Base-by-base conservation (phyloP, 257 asterid genomes). In the Ligustrum vulgare region DNA sequence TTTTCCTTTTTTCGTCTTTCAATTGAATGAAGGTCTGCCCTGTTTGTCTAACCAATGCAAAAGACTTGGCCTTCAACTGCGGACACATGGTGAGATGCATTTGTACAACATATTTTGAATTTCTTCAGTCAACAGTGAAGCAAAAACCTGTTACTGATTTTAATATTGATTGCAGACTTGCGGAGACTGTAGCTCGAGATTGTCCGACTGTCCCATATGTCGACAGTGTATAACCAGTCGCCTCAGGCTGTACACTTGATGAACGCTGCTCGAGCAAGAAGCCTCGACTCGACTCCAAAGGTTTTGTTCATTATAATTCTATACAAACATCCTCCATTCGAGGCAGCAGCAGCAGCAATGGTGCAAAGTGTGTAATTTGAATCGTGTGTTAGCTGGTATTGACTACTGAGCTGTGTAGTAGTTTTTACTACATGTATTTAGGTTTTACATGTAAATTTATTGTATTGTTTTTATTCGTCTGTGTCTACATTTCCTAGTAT, bases 151-250 rank as follows among this genome's bases (percentile, higher is more conserved):
- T 3, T 64, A 71, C 5, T 43, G 54, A 74, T 32, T 45, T 7
- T 32, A 6, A 62, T 70, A 36, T 76, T 74, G 76, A 75, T 66
- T 80, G 81, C 96, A 89, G 97, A 88, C 97, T 28, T 91, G 97
- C 86, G 75, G 85, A 79, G 92, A 91, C 32, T 91, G 97, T 81
- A 84, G 92, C 79, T 7, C 92, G 47, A 86, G 83, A 73, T 75
- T 91, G 82, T 88, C 90, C 0, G 86, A 86, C 16, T 91, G 97
- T 77, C 97, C 96, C 28, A 87, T 91, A 34, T 91, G 97, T 80
- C 92, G 96, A 62, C 81, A 80, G 65, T 90, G 80, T 28, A 91
- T 91, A 79, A 88, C 90, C 39, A 91, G 75, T 49, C 92, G 94
- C 13, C 82, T 89, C 74, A 86, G 94, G 87, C 72, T 89, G 37